These are phyloP conservation scores for Rhizopus stolonifer DNA, from an alignment of 371 early-diverging fungal species.

Conservation along the genomic window DNA sequence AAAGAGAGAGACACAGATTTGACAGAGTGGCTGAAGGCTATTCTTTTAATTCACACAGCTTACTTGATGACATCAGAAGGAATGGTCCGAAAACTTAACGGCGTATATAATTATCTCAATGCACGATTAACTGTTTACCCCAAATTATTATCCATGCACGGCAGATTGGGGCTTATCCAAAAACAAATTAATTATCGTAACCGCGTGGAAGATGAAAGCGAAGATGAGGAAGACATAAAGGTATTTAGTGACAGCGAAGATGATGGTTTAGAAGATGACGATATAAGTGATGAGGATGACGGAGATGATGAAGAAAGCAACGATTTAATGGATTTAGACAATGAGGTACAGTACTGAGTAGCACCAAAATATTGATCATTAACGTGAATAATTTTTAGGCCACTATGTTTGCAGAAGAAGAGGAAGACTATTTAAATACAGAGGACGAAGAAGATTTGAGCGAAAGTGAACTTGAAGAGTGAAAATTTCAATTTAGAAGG, in stretches of 20 bases:
- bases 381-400: background rate
- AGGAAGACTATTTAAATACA: conserved; percentile 17
- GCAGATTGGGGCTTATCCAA: conserved; percentile 71
- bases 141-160: conserved; percentile 62
- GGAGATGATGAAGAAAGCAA: conserved; percentile 10
- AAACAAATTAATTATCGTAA: conserved; percentile 61
- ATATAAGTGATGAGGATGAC: conserved; percentile 19
- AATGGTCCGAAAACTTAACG: conserved; percentile 53
- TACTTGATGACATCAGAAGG: conserved; percentile 64
- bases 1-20: conserved; percentile 18
- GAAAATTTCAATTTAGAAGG: too few relatives aligned
- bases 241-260: conserved; percentile 14
- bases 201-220: conserved; percentile 40
- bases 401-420: conserved; percentile 30
- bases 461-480: conserved; percentile 28
- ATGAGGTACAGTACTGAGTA: background rate
- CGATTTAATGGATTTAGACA: conserved; percentile 23
- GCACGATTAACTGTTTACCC: conserved; percentile 52
- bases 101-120: conserved; percentile 63
- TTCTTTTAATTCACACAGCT: conserved; percentile 63
- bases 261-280: conserved; percentile 25
- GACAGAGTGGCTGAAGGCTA: conserved; percentile 72
- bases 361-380: too few relatives aligned
- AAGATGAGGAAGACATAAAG: conserved; percentile 34
- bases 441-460: conserved; percentile 22